Conservation (phyloP, 164 flowering plant genomes). For the Sextonia rubra region DNA sequence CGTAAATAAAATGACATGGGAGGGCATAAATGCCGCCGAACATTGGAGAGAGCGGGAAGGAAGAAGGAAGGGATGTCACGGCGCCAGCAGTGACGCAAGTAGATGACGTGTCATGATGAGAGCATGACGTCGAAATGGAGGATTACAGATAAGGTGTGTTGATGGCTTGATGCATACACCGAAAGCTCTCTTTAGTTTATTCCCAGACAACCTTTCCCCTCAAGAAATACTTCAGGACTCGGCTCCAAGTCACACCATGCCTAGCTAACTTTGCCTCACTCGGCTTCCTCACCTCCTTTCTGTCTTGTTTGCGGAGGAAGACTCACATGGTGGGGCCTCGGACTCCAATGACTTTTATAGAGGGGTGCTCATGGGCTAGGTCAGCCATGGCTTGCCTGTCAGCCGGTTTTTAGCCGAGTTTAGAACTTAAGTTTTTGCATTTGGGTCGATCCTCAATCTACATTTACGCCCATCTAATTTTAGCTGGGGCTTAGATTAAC, state of each 20-base stretch:
- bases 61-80: background rate
- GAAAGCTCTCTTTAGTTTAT: slow-evolving; percentile 5
- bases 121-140: slow-evolving; percentile 3
- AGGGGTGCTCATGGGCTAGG: too few relatives aligned
- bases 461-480: too few relatives aligned
- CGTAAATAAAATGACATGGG: background rate
- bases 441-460: too few relatives aligned
- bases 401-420: too few relatives aligned
- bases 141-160: background rate
- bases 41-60: background rate
- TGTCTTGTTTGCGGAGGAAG: too few relatives aligned
- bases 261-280: background rate
- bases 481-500: too few relatives aligned
- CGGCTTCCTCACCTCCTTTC: background rate
- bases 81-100: slow-evolving; percentile 12
- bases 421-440: too few relatives aligned
- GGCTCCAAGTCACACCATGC: too few relatives aligned
- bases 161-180: slow-evolving; percentile 7
- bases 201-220: background rate
- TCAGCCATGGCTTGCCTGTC: too few relatives aligned
- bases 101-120: slow-evolving; percentile 1
- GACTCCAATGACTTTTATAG: too few relatives aligned
- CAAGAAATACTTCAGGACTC: background rate
- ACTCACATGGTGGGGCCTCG: background rate
- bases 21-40: background rate